Evolutionary conservation across 257 asterid genomes (phyloP).

Genomic region (Solanum ossicruentum): DNA sequence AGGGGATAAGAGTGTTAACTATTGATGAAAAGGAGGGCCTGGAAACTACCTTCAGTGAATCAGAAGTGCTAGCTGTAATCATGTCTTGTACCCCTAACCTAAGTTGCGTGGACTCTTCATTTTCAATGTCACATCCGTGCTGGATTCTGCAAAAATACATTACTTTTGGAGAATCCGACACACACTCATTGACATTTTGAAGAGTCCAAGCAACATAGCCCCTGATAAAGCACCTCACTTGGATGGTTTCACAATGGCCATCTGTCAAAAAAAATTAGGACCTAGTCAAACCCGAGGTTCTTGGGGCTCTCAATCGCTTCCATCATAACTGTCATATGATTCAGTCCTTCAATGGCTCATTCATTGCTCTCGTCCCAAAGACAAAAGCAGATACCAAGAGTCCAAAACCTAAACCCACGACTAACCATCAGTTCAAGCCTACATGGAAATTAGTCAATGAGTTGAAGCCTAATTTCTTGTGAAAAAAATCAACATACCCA

Average conservation of each 20-base stretch:
- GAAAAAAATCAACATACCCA: neutral
- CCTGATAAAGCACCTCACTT: neutral
- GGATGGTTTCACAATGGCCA: neutral
- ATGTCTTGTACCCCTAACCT: neutral
- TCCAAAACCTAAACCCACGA: neutral
- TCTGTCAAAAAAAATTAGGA: neutral
- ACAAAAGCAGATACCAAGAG: neutral
- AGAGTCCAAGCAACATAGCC: too few relatives aligned
- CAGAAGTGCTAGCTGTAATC: neutral
- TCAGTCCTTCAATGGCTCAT: neutral
- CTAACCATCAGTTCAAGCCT: neutral
- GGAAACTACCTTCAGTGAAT: neutral
- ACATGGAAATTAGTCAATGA: neutral
- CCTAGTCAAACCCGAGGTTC: neutral
- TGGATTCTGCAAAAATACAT: too few relatives aligned
- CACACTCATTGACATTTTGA: too few relatives aligned
- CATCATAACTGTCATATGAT: neutral
- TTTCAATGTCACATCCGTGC: too few relatives aligned
- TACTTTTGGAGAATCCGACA: too few relatives aligned
- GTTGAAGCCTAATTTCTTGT: neutral
- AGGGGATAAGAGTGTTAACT: neutral
- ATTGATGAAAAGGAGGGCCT: neutral
- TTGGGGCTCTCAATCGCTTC: neutral
- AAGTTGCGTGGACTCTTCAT: too few relatives aligned
- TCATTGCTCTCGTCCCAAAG: neutral